phyloP scores from a whole-genome alignment of 2,329 filamentous ascomycete species.

The Fonsecaea pugnacius region DNA sequence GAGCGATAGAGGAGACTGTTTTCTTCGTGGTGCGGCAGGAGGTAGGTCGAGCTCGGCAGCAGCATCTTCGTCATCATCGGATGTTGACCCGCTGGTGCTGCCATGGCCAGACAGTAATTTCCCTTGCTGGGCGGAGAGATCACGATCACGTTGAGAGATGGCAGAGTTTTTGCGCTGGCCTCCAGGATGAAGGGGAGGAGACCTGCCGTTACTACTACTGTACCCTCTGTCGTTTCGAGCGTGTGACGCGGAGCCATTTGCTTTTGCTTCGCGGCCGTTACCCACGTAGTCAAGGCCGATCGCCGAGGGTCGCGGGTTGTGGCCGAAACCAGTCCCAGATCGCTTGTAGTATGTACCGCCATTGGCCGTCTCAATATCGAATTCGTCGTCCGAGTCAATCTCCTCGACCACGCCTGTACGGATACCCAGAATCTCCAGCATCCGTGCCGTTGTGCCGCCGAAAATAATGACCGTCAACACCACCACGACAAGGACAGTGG shows the following conservation, averaged over 20 bases:
- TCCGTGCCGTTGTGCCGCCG: slow-evolving; percentile 92
- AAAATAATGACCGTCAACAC: slow-evolving; percentile 99
- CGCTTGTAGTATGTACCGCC: slow-evolving; percentile 80
- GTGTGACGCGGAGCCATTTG: slow-evolving; percentile 37
- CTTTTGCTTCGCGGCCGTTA: slow-evolving; percentile 42
- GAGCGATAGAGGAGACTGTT: slow-evolving; percentile 50
- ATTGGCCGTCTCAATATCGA: slow-evolving; percentile 83
- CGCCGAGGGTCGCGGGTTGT: slow-evolving; percentile 69
- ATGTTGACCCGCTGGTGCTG: slow-evolving; percentile 42
- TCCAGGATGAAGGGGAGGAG: slow-evolving; percentile 50
- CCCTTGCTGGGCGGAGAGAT: slow-evolving; percentile 51
- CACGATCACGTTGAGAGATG: slow-evolving; percentile 51
- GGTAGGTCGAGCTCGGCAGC: slow-evolving; percentile 63
- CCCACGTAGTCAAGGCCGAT: slow-evolving; percentile 59
- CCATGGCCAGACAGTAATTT: slow-evolving; percentile 58
- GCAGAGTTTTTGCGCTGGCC: slow-evolving; percentile 57
- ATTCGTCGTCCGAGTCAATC: slow-evolving; percentile 96
- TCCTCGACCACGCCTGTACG: slow-evolving; percentile 95
- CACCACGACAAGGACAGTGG: slow-evolving; percentile 95
- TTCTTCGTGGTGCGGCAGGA: slow-evolving; percentile 53
- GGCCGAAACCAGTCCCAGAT: slow-evolving; percentile 75
- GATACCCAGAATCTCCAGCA: slow-evolving; percentile 97
- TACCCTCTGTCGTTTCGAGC: slow-evolving; percentile 49
- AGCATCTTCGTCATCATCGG: slow-evolving; percentile 55
- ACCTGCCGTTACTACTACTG: slow-evolving; percentile 63